A percentile compares a stretch with the other conserved stretches of the same genome.
Evolutionary conservation across 78 protist genomes (phyloP).

Genomic region (Chrysochromulina tobinii): DNA sequence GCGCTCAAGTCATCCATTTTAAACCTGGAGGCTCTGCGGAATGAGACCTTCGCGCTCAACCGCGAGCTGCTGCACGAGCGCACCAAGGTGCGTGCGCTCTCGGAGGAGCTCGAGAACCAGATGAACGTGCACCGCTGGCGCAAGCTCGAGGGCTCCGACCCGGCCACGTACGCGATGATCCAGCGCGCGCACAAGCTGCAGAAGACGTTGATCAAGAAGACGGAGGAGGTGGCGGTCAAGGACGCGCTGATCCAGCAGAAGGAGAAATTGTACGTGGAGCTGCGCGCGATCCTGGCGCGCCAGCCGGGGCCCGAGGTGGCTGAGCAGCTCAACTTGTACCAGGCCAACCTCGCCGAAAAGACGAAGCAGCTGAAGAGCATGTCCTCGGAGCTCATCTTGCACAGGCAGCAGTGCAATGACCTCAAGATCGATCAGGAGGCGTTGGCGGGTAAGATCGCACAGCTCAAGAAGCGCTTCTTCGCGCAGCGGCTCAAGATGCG

Average conservation of each 20-base stretch:
- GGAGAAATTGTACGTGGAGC: slow-evolving; percentile 83
- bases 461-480: slow-evolving; percentile 26
- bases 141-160: slow-evolving; percentile 38
- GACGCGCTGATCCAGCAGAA: slow-evolving; percentile 81
- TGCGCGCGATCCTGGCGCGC: slow-evolving; percentile 77
- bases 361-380: slow-evolving; percentile 61
- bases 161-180: slow-evolving; percentile 59
- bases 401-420: slow-evolving; percentile 69
- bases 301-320: slow-evolving; percentile 86
- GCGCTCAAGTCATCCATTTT: slow-evolving; percentile 29
- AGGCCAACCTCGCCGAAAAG: slow-evolving; percentile 59
- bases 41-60: slow-evolving; percentile 68
- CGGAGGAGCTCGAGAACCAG: slow-evolving; percentile 93
- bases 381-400: slow-evolving; percentile 60
- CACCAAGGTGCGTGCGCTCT: slow-evolving; percentile 70
- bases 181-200: slow-evolving; percentile 84
- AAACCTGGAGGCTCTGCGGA: slow-evolving; percentile 25
- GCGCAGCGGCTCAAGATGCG: slow-evolving; percentile 44
- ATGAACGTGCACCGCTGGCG: slow-evolving; percentile 86
- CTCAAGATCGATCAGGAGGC: slow-evolving; percentile 41
- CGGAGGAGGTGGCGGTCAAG: slow-evolving; percentile 84
- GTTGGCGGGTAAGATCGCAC: not conserved
- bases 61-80: slow-evolving; percentile 81
- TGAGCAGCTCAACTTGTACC: slow-evolving; percentile 69
- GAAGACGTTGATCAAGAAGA: slow-evolving; percentile 79